Evolutionary conservation across 805 yeast species (phyloP), one percentile per base, ranked within the genome.

Genomic region (Torulaspora indica): DNA sequence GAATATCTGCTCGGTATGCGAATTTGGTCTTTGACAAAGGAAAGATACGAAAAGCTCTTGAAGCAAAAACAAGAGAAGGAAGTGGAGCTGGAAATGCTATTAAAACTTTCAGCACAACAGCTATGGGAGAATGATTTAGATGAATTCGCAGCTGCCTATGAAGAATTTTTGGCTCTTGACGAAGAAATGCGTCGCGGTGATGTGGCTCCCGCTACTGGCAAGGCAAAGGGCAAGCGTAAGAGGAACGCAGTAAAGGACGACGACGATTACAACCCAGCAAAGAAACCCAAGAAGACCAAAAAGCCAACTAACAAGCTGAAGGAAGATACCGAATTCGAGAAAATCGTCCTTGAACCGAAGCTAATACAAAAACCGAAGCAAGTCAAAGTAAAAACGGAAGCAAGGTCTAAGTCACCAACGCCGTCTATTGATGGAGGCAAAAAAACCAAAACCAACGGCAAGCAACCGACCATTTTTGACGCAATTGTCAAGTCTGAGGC

Each of bases 1-100:
- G 98, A 93, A 58, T 93, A 93, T 56, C 72, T 93, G 51, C 72
- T 93, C 42, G 95, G 93, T 42, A 85, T 93, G 96, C 78, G 89
- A 28, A 81, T 93, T 52, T 88, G 96, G 93, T 84, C 96, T 30
- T 77, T 93, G 60, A 91, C 98, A 0, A 75, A 74, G 46, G 98
- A 93, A 67, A 77, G 93, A 55, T 93, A 90, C 60, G 90, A 87
- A 57, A 81, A 77, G 53, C 70, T 93, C 52, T 69, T 89, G 56
- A 74, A 74, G 42, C 95, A 90, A 61, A 76, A 79, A 48, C 86
- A 79, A 45, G 82, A 71, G 20, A 83, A 81, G 57, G 91, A 88
- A 60, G 70, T 64, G 9, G 95, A 86, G 59, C 73, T 91, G 55
- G 82, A 78, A 35, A 61, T 58, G 0, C 71, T 93, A 53, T 74